Evolutionary conservation across 2,329 filamentous ascomycete genomes (phyloP).

Genomic region (Colletotrichum godetiae): DNA sequence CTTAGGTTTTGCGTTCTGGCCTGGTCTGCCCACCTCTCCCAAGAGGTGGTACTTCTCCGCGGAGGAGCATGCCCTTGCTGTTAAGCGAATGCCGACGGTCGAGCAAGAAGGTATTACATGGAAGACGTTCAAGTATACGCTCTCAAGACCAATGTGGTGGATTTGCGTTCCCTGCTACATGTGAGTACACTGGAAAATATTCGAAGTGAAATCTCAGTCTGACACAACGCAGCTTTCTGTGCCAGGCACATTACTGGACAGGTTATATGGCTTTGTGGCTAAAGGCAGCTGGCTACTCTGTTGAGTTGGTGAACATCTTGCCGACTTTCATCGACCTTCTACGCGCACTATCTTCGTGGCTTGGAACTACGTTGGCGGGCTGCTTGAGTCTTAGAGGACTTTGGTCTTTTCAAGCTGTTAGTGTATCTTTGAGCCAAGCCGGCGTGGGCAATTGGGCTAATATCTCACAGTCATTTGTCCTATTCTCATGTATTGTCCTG

Average conservation of each 20-base stretch:
- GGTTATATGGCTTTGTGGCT: constrained; percentile 38
- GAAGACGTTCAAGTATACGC: constrained; percentile 39
- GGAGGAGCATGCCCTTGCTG: constrained; percentile 40
- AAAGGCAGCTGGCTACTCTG: constrained; percentile 28
- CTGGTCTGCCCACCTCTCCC: constrained; percentile 43
- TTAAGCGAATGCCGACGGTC: constrained; percentile 40
- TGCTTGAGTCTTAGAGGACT: constrained; percentile 42
- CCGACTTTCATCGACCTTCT: constrained; percentile 42
- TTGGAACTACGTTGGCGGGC: constrained; percentile 43
- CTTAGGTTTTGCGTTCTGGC: constrained; percentile 47
- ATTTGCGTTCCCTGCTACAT: constrained; percentile 39
- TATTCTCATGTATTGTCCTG: constrained; percentile 44
- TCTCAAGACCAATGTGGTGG: constrained; percentile 39
- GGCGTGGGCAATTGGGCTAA: neutral
- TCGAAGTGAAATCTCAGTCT: neutral
- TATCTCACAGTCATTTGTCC: constrained; percentile 29
- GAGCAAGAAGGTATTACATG: constrained; percentile 39
- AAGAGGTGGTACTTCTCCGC: constrained; percentile 44
- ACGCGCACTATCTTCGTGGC: constrained; percentile 41
- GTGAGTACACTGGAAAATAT: neutral
- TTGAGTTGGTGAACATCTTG: constrained; percentile 33
- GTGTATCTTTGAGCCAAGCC: rapidly evolving
- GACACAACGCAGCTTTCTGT: constrained; percentile 32
- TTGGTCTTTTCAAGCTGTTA: constrained; percentile 42
- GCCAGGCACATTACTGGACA: constrained; percentile 40